A percentile compares a stretch with the other conserved stretches of the same genome.
Evolutionary conservation across 129 eudicot genomes (phyloP).

Genomic region (Ambrosia trifida): DNA sequence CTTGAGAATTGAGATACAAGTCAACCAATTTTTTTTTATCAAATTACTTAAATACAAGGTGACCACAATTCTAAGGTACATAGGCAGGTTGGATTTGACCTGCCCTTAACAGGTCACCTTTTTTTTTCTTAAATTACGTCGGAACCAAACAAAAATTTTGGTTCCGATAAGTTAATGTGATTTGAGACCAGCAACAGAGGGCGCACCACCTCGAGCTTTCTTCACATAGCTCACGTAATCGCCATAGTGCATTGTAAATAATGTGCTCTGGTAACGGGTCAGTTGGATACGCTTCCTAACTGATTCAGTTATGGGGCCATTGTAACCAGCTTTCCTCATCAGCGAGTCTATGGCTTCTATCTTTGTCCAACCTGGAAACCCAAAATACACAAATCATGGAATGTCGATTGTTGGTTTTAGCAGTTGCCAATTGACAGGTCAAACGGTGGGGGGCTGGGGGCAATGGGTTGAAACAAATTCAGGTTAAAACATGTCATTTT

Average conservation of each 20-base stretch:
- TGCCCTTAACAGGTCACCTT: background rate
- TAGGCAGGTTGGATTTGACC: background rate
- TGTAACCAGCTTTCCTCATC: conserved; percentile 75
- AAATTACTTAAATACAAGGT: conserved; percentile 23
- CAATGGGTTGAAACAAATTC: background rate
- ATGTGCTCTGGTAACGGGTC: conserved; percentile 79
- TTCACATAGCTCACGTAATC: conserved; percentile 71
- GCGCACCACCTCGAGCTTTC: conserved; percentile 60
- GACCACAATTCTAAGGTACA: conserved; percentile 5
- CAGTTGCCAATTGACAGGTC: background rate
- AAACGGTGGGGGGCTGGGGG: background rate
- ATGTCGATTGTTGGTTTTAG: background rate
- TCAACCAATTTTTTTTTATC: conserved; percentile 26
- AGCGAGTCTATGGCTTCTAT: conserved; percentile 80
- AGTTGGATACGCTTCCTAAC: conserved; percentile 62
- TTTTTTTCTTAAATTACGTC: conserved; percentile 17
- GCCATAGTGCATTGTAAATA: conserved; percentile 60
- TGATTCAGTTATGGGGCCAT: conserved; percentile 65
- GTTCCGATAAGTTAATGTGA: conserved; percentile 23
- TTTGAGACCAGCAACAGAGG: conserved; percentile 54
- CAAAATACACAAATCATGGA: background rate
- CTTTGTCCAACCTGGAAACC: conserved; percentile 71
- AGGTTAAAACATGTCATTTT: background rate
- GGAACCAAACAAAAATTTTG: conserved; percentile 9
- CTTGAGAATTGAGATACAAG: conserved; percentile 21